A percentile compares a stretch with the other conserved stretches of the same genome.
phyloP scores from a whole-genome alignment of 768 basidiomycete species.

The Suillus weaverae region DNA sequence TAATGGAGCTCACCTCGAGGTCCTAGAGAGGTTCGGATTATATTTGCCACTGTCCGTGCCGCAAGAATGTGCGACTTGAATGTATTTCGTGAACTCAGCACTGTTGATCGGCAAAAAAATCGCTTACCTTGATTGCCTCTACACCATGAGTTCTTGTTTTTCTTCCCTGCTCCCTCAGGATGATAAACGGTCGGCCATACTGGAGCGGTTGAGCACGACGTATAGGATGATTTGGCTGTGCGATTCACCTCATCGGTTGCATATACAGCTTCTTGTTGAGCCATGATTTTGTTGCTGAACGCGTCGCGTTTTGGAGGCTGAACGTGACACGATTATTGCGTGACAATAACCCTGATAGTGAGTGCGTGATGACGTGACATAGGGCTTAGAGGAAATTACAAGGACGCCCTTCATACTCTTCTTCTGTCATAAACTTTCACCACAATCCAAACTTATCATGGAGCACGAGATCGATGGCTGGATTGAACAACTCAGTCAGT shows the following conservation, averaged over 20 bases:
- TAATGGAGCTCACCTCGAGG: slow-evolving; percentile 70
- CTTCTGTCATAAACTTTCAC: slow-evolving; percentile 6
- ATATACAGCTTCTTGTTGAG: slow-evolving; percentile 70
- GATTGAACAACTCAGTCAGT: slow-evolving; percentile 96
- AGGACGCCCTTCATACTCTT: slow-evolving; percentile 6
- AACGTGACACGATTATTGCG: slow-evolving; percentile 29
- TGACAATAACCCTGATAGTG: slow-evolving; percentile 26
- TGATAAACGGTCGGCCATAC: slow-evolving; percentile 98
- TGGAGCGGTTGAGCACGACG: slow-evolving; percentile 31
- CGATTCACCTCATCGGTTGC: slow-evolving; percentile 76
- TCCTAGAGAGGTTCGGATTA: slow-evolving; percentile 92
- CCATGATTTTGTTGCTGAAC: slow-evolving; percentile 20
- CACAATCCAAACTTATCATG: slow-evolving; percentile 31
- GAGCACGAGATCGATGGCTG: slow-evolving; percentile 88
- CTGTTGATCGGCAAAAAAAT: background rate
- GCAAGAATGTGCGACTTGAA: slow-evolving; percentile 91
- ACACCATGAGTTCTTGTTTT: slow-evolving; percentile 91
- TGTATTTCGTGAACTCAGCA: slow-evolving; percentile 12
- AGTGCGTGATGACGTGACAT: slow-evolving; percentile 28
- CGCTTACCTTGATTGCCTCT: slow-evolving; percentile 89
- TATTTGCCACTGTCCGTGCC: slow-evolving; percentile 90
- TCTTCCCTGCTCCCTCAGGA: slow-evolving; percentile 88
- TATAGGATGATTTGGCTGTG: background rate
- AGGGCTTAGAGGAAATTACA: slow-evolving; percentile 12
- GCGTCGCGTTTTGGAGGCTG: slow-evolving; percentile 16